Base-by-base conservation (phyloP, 768 basidiomycete species). In the Tricholoma flavovirens region DNA sequence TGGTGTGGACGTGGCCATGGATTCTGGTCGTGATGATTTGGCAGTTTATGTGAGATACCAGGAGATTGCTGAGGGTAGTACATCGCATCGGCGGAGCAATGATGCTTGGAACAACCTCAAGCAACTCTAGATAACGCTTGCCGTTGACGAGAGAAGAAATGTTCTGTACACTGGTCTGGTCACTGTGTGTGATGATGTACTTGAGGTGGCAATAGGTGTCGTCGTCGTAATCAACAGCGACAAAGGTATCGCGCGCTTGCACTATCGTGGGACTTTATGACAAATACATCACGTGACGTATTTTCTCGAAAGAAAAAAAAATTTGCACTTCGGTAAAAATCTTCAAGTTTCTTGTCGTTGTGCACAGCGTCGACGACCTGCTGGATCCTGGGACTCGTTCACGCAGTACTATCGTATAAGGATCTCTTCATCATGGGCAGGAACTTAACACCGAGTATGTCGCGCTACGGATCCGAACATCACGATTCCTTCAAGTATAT, bases 21-120 rank as follows among this genome's bases (percentile, higher is more conserved):
- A 21, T 80, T 78, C 74, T 86, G 87, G 73, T 90, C 88, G 69
- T 87, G 86, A 66, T 86, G 87, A 58, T 76, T 81, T 62, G 86
- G 74, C 62, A 89, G 78, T 68, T 90, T 90, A 77, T 87, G 88
- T 60, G 79, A 75, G 67, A 90, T 84, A 67, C 83, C 87, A 67
- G 89, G 88, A 61, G 89, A 90, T 71, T 88, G 88, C 68, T 89
- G 88, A 66, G 88, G 79, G 72, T 88, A 91, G 76, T 88, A 91
- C 88, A 91, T 91, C 73, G 75, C 77, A 79, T 77, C 71, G 64
- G 73, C 66, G 64, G 60, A 17, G 65, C 60, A 26, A 55, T 38
- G 62, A 57, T 65, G 64, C 50, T 59, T 38, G 14, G 10, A 36
- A 46, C 57, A 51, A 51, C 58, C 48, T 52, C 48, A 51, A 33